Percentiles rank a stretch among this genome's conserved stretches.
These are phyloP conservation scores for Plasmodium falciparum DNA, from an alignment of 169 alveolate genomes.

Conservation along the genomic window DNA sequence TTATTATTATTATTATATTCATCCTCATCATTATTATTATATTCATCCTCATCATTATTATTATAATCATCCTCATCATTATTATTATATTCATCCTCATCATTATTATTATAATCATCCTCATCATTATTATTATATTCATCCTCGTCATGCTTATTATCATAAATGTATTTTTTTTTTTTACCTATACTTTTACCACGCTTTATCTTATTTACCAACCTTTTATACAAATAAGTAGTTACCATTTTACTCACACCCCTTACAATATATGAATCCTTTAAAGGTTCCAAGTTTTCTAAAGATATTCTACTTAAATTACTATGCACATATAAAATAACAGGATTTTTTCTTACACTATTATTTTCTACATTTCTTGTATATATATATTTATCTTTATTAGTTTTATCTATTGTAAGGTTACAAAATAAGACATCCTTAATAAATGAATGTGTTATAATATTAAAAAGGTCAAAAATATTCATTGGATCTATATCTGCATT, in stretches of 20 bases:
- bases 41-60: background rate
- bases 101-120: background rate
- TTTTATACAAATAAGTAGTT: constrained; percentile 52
- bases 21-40: background rate
- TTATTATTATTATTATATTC: background rate
- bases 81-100: background rate
- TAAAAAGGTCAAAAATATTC: constrained; percentile 54
- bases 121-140: background rate
- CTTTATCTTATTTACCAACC: constrained; percentile 34
- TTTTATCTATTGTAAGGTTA: constrained; percentile 15
- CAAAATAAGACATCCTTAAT: constrained; percentile 46
- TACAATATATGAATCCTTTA: constrained; percentile 70
- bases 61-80: background rate
- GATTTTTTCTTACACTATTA: constrained; percentile 48
- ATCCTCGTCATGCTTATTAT: constrained; percentile 2
- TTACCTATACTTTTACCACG: no score
- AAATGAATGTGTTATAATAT: constrained; percentile 63
- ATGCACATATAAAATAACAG: constrained; percentile 56
- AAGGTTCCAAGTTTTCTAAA: constrained; percentile 69
- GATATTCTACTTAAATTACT: constrained; percentile 65
- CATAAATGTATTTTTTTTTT: no score
- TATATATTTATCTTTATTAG: constrained; percentile 38
- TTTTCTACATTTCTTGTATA: constrained; percentile 47
- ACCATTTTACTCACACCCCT: constrained; percentile 57
- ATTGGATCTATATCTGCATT: constrained; percentile 8